phyloP scores from a whole-genome alignment of 495 filamentous ascomycete genomes.

The Staphylotrichum longicolle region DNA sequence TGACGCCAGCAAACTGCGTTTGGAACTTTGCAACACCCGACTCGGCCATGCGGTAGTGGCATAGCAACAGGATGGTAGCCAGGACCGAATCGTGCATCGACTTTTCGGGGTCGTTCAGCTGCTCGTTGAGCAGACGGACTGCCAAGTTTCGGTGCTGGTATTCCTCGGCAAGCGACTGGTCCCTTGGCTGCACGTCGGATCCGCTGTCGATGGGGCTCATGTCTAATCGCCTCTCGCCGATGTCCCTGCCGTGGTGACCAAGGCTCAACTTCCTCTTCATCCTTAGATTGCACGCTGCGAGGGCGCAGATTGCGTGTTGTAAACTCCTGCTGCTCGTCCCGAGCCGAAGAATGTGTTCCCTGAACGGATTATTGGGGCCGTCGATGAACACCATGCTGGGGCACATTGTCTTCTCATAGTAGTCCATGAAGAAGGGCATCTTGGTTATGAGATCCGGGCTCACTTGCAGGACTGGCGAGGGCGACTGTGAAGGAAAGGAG shows the following conservation, averaged over 20 bases:
- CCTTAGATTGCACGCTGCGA: constrained; percentile 79
- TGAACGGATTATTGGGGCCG: constrained; percentile 76
- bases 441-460: constrained; percentile 54
- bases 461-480: constrained; percentile 38
- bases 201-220: constrained; percentile 37
- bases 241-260: constrained; percentile 46
- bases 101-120: constrained; percentile 70
- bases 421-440: constrained; percentile 65
- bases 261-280: constrained; percentile 57
- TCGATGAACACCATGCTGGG: constrained; percentile 91
- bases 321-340: constrained; percentile 76
- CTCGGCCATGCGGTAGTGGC: constrained; percentile 91
- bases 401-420: constrained; percentile 86
- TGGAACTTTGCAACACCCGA: constrained; percentile 88
- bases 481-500: constrained; percentile 30
- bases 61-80: constrained; percentile 82
- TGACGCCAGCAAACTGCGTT: constrained; percentile 90
- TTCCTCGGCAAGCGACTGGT: constrained; percentile 66
- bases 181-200: constrained; percentile 42
- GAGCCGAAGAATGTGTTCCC: constrained; percentile 77
- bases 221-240: constrained; percentile 36
- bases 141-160: constrained; percentile 76
- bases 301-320: constrained; percentile 87
- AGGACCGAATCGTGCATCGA: constrained; percentile 83
- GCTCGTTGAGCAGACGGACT: constrained; percentile 76